Evolutionary conservation across 2,329 filamentous ascomycete genomes (phyloP).

Genomic region (Ophiobolus disseminans): DNA sequence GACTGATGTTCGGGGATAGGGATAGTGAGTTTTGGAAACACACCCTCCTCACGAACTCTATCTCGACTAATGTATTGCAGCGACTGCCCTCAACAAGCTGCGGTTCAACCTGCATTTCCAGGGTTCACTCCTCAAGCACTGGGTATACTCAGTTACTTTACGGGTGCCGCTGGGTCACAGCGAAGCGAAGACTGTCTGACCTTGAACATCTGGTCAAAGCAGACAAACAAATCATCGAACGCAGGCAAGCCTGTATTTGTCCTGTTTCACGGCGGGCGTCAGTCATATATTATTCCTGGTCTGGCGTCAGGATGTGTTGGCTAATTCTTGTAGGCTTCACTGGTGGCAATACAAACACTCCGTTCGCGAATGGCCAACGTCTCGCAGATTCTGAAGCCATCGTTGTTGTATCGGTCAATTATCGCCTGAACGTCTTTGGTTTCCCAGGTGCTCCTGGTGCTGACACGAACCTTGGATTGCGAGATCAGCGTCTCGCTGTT

Average conservation of each 20-base stretch:
- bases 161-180: conserved; percentile 21
- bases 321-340: conserved; percentile 37
- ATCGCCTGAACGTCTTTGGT: conserved; percentile 46
- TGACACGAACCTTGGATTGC: conserved; percentile 57
- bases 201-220: conserved; percentile 43
- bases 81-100: conserved; percentile 29
- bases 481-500: conserved; percentile 61
- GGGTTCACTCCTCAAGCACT: conserved; percentile 31
- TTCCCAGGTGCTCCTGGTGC: conserved; percentile 41
- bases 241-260: conserved; percentile 49
- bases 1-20: conserved; percentile 7
- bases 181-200: conserved; percentile 42
- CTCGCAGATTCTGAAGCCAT: conserved; percentile 48
- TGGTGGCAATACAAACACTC: conserved; percentile 44
- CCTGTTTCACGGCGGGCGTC: conserved; percentile 52
- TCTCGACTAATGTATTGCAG: conserved; percentile 12
- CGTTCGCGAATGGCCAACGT: conserved; percentile 48
- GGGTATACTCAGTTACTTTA: conserved; percentile 22
- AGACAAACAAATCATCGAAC: conserved; percentile 18
- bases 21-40: conserved; percentile 14
- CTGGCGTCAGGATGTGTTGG: neutral
- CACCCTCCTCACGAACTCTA: neutral
- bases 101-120: conserved; percentile 24
- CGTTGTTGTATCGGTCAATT: conserved; percentile 54
- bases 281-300: conserved; percentile 11